Percentiles rank a stretch among this genome's conserved stretches.
phyloP scores from a whole-genome alignment of 2,329 filamentous ascomycete genomes.

The Colletotrichum cereale region DNA sequence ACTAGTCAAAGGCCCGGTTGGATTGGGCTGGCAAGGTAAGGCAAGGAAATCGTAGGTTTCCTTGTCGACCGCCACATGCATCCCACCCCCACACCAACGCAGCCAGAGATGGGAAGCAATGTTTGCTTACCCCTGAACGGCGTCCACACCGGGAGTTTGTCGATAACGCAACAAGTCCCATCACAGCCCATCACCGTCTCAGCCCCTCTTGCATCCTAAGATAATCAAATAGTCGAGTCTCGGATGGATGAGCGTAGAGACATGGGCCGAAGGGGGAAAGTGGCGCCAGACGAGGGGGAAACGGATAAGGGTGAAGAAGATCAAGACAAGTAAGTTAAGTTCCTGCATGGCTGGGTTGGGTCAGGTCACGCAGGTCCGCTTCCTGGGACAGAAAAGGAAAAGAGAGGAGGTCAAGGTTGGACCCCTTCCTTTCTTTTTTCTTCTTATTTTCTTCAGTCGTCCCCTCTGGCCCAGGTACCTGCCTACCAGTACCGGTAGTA shows the following conservation, averaged over 20 bases:
- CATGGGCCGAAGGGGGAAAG: neutral
- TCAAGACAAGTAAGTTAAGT: neutral
- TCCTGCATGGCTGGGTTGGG: neutral
- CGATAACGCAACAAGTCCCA: neutral
- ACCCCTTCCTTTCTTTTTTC: neutral
- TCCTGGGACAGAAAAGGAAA: slow-evolving; percentile 14
- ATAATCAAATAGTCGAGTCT: neutral
- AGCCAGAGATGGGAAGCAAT: neutral
- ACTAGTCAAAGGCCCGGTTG: neutral
- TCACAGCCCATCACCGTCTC: neutral
- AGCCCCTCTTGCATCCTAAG: slow-evolving; percentile 3
- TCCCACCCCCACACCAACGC: neutral
- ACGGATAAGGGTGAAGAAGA: neutral
- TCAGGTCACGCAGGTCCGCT: neutral
- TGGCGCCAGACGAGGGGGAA: neutral
- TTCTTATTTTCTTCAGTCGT: neutral
- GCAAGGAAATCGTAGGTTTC: neutral
- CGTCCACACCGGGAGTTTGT: neutral
- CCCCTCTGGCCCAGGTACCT: neutral
- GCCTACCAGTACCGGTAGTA: too few relatives aligned
- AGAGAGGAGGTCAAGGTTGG: neutral
- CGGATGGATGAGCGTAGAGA: neutral
- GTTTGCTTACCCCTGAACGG: neutral
- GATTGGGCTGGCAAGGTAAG: neutral
- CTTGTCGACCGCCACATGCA: neutral